Base-by-base conservation (phyloP, 2,329 filamentous ascomycete genomes). In the Chaetomiaceae sp. region DNA sequence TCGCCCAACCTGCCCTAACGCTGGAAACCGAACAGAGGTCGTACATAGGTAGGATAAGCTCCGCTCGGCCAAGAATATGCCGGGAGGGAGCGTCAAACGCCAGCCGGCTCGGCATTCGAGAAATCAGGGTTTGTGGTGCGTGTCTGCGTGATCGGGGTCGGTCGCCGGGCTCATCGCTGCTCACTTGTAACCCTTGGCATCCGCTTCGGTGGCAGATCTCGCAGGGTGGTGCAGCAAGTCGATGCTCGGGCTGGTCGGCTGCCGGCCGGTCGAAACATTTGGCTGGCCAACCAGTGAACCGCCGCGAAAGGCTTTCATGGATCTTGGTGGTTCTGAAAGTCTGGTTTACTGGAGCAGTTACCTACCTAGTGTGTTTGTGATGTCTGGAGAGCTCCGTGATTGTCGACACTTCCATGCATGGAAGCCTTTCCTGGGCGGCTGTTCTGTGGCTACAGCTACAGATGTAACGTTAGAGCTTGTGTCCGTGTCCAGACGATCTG, bases 211-310 rank as follows among this genome's bases (percentile, higher is more conserved):
- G 31, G 55, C 34, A 37, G 50, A 57, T 57, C 53, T 46, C 47
- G 37, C 33, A 31, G 44, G 44, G 48, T 51, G 48, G 41, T 56
- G 55, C 49, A 44, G 48, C 51, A 55, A 6, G 45, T 50, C 19
- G 16, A 30, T 34, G 40, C 41, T 54, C 50, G 53, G 55, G 53
- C 43, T 51, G 33, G 23, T 27, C 48, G 45, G 31, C 37, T 55
- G 50, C 59, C 56, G 55, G 40, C 25, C 25, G 33, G 50, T 58
- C 50, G 58, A 61, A 59, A 60, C 58, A 52, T 51, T 13, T 13
- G 27, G 30, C 23, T 19, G 46, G 47, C 58, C 58, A 58, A 56
- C 42, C 10, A 16, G 20, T n/a, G 48, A 13, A 12, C 30, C 23
- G 33, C 20, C 17, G n/a, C 16, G 16, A n/a, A 27, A 27, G 25